phyloP scores from a whole-genome alignment of 2,329 filamentous ascomycete genomes.

The Penicillium sp. region DNA sequence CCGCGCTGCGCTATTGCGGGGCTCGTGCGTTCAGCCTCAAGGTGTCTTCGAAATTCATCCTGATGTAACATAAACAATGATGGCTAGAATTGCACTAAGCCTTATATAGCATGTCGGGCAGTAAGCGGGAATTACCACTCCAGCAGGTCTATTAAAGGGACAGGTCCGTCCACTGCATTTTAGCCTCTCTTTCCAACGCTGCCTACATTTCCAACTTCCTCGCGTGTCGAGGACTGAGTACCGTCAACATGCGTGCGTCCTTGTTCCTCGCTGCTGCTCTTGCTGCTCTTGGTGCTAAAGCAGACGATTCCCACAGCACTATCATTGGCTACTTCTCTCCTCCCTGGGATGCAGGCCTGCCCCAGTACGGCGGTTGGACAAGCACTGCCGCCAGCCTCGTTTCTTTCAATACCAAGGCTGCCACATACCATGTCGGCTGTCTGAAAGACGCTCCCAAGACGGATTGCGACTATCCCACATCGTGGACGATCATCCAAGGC shows the following conservation, averaged over 20 bases:
- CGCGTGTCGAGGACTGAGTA: neutral
- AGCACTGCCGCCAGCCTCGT: slow-evolving; percentile 26
- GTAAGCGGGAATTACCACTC: neutral
- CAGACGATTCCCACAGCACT: slow-evolving; percentile 9
- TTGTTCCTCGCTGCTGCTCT: slow-evolving; percentile 11
- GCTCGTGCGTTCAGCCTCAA: too few species aligned
- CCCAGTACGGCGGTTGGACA: slow-evolving; percentile 9
- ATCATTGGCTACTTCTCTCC: slow-evolving; percentile 17
- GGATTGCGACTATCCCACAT: slow-evolving; percentile 21
- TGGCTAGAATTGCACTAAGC: neutral
- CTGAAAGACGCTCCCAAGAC: slow-evolving; percentile 25
- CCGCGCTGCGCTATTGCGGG: too few species aligned
- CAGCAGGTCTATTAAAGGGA: neutral
- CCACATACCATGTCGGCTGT: slow-evolving; percentile 30
- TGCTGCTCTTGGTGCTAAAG: slow-evolving; percentile 3
- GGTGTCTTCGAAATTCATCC: neutral
- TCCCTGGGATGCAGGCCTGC: slow-evolving; percentile 3
- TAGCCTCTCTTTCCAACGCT: neutral
- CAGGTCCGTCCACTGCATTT: neutral
- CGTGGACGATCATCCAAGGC: slow-evolving; percentile 31
- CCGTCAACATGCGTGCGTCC: slow-evolving; percentile 9
- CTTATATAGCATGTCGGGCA: neutral
- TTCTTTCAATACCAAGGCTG: slow-evolving; percentile 21
- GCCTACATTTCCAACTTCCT: neutral
- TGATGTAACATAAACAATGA: neutral